Evolutionary conservation across 345 rosid genomes (phyloP).

Genomic region (Cardiospermum halicacabum): DNA sequence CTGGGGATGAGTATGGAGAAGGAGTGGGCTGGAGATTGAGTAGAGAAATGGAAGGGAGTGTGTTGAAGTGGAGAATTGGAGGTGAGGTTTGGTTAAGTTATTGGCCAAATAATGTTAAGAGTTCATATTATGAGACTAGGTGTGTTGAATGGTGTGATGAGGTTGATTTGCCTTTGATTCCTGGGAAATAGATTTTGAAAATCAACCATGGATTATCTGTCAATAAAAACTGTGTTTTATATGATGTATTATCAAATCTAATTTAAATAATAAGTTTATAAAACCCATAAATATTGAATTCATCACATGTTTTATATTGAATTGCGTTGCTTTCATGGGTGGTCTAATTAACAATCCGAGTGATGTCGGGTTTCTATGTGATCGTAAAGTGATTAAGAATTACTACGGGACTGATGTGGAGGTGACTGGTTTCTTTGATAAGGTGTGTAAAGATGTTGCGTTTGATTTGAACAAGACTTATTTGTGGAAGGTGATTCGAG

Average conservation of each 20-base stretch:
- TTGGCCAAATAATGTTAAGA: slow-evolving; percentile 53
- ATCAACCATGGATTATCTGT: no score
- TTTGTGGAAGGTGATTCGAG: slow-evolving; percentile 40
- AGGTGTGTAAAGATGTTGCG: slow-evolving; percentile 66
- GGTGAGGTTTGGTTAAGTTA: slow-evolving; percentile 75
- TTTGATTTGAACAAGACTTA: slow-evolving; percentile 56
- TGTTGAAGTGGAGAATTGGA: slow-evolving; percentile 83
- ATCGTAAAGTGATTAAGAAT: slow-evolving; percentile 56
- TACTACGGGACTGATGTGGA: slow-evolving; percentile 63
- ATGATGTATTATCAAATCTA: background rate
- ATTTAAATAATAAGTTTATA: no score
- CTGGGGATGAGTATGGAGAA: slow-evolving; percentile 70
- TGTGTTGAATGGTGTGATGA: slow-evolving; percentile 86
- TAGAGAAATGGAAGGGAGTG: slow-evolving; percentile 92
- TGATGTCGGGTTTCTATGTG: slow-evolving; percentile 65
- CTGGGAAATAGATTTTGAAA: slow-evolving; percentile 16
- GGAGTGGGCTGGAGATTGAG: slow-evolving; percentile 71
- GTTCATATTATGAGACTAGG: slow-evolving; percentile 61
- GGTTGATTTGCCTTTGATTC: slow-evolving; percentile 75
- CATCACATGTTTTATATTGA: no score
- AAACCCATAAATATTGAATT: no score
- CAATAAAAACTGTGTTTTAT: no score
- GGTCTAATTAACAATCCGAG: slow-evolving; percentile 47
- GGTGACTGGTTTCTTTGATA: slow-evolving; percentile 49
- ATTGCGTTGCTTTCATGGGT: slow-evolving; percentile 36